phyloP scores from a whole-genome alignment of 192 early-diverging fungal genomes.

The Coemansia sp. region DNA sequence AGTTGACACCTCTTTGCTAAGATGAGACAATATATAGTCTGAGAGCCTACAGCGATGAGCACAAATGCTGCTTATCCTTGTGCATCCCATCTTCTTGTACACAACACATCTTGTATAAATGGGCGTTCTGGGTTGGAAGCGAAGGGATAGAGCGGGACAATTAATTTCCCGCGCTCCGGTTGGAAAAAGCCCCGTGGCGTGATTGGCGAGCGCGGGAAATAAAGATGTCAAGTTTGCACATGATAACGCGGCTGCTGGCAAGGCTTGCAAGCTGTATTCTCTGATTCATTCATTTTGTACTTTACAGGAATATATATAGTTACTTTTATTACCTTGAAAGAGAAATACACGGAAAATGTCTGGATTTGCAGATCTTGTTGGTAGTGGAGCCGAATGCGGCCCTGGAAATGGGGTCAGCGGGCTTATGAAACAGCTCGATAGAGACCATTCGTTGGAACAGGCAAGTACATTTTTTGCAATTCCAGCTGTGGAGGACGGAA shows the following conservation, averaged over 20 bases:
- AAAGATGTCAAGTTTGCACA: too few species aligned
- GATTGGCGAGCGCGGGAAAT: too few species aligned
- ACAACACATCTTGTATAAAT: too few species aligned
- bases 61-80: background rate
- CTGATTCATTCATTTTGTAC: conserved; percentile 3
- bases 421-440: conserved; percentile 78
- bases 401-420: conserved; percentile 74
- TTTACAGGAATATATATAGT: background rate
- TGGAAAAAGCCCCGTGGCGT: too few species aligned
- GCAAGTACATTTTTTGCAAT: conserved; percentile 58
- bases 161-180: too few species aligned
- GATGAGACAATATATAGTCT: conserved; percentile 33
- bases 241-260: too few species aligned
- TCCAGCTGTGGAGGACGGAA: too few species aligned
- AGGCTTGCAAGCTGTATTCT: too few species aligned
- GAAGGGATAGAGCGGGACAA: too few species aligned
- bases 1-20: conserved; percentile 36
- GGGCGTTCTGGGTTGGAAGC: too few species aligned
- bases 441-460: conserved; percentile 79
- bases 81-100: background rate
- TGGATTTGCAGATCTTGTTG: conserved; percentile 62
- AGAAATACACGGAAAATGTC: conserved; percentile 41
- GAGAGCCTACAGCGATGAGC: conserved; percentile 15
- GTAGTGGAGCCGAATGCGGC: conserved; percentile 70
- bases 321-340: background rate